Evolutionary conservation across 148 eudicot species (phyloP).

Genomic region (Rhododendron molle): DNA sequence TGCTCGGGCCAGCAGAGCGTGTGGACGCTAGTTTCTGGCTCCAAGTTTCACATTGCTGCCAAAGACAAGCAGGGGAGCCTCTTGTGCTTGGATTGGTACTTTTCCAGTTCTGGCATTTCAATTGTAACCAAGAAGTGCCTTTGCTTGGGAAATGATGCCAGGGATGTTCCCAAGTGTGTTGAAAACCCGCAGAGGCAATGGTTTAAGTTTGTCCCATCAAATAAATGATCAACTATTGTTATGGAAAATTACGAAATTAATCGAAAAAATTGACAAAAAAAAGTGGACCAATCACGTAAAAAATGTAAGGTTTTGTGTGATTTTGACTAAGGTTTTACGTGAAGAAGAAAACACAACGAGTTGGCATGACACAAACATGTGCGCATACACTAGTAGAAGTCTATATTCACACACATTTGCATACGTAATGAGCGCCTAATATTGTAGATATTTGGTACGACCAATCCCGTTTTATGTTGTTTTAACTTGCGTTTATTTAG

Average conservation of each 20-base stretch:
- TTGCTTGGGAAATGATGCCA: constrained; percentile 19
- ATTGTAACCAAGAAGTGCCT: constrained; percentile 29
- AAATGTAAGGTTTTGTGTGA: no score
- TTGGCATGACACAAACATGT: no score
- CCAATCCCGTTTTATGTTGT: no score
- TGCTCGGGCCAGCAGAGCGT: constrained; percentile 18
- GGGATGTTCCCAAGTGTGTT: constrained; percentile 17
- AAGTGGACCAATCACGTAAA: background rate
- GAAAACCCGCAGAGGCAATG: constrained; percentile 39
- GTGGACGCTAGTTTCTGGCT: constrained; percentile 28
- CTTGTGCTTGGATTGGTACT: constrained; percentile 34
- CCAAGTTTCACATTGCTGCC: constrained; percentile 26
- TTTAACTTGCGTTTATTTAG: no score
- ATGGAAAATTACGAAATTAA: background rate
- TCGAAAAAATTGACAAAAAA: background rate
- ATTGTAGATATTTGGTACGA: no score
- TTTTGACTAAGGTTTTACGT: no score
- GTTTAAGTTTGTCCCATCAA: constrained; percentile 33
- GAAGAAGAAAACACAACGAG: no score
- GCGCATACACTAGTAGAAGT: background rate
- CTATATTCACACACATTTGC: background rate
- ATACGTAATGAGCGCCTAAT: no score
- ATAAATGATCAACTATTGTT: background rate
- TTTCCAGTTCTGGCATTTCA: background rate
- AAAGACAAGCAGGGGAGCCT: constrained; percentile 20